These are phyloP conservation scores for Candida neerlandica DNA, from an alignment of 1,139 yeast genomes.

Conservation along the genomic window DNA sequence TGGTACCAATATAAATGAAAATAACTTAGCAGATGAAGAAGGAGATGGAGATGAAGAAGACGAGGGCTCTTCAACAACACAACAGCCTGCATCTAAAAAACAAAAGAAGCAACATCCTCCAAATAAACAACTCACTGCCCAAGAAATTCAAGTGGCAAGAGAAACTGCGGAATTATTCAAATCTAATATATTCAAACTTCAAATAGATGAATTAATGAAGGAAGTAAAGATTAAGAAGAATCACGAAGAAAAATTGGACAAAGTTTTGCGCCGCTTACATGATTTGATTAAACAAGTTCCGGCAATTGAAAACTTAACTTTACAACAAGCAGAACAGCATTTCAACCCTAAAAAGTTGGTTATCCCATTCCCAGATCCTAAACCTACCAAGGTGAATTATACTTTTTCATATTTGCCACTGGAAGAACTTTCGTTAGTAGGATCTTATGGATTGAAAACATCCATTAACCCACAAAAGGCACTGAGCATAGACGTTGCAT, in stretches of 20 bases:
- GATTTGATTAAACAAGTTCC: constrained; percentile 69
- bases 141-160: constrained; percentile 86
- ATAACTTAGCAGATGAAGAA: constrained; percentile 12
- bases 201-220: constrained; percentile 84
- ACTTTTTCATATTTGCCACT: constrained; percentile 75
- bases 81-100: constrained; percentile 34
- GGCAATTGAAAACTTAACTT: constrained; percentile 49
- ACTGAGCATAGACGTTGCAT: constrained; percentile 71
- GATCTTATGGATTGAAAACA: constrained; percentile 87
- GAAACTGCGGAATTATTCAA: constrained; percentile 94
- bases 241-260: constrained; percentile 68
- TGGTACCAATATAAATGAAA: constrained; percentile 9
- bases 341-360: constrained; percentile 54
- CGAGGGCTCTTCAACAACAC: constrained; percentile 14
- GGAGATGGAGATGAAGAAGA: constrained; percentile 18
- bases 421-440: constrained; percentile 73
- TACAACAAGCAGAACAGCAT: constrained; percentile 53
- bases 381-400: constrained; percentile 70
- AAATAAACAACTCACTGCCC: constrained; percentile 58
- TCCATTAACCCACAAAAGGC: constrained; percentile 56
- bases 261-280: constrained; percentile 74
- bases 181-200: constrained; percentile 90
- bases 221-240: constrained; percentile 77
- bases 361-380: constrained; percentile 90
- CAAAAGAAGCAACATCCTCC: constrained; percentile 21